Evolutionary conservation across 1,284 basidiomycete species (phyloP).

Genomic region (Irpex sp.): DNA sequence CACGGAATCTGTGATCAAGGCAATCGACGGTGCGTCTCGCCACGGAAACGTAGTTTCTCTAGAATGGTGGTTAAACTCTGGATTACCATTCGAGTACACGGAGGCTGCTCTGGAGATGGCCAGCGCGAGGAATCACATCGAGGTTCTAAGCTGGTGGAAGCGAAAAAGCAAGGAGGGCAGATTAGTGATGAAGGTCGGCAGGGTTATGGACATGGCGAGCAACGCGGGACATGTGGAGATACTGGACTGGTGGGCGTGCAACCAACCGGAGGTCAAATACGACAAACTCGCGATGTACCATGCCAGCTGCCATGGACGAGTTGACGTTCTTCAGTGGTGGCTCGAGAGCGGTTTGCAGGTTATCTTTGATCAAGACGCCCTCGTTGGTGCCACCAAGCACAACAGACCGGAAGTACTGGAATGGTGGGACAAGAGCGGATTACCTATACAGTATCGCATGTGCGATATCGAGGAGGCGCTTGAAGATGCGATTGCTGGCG

Average conservation of each 20-base stretch:
- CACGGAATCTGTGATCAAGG: conserved; percentile 61
- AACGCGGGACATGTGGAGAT: conserved; percentile 75
- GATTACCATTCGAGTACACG: conserved; percentile 72
- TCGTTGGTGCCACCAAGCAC: conserved; percentile 82
- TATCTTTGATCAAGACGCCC: conserved; percentile 81
- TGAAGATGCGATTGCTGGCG: conserved; percentile 84
- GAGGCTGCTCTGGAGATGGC: conserved; percentile 82
- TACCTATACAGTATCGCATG: conserved; percentile 84
- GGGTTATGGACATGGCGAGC: conserved; percentile 84
- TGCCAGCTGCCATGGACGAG: conserved; percentile 82
- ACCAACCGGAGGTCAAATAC: conserved; percentile 79
- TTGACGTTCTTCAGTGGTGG: conserved; percentile 89
- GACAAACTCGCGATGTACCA: conserved; percentile 80
- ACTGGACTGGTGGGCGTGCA: conserved; percentile 86
- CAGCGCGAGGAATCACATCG: conserved; percentile 76
- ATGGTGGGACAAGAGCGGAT: conserved; percentile 85
- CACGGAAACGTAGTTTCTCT: conserved; percentile 72
- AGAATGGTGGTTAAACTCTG: conserved; percentile 76
- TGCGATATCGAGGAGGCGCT: conserved; percentile 89
- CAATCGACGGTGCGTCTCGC: conserved; percentile 78
- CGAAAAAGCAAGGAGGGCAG: conserved; percentile 31
- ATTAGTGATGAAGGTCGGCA: conserved; percentile 80
- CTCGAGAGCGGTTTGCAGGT: conserved; percentile 77
- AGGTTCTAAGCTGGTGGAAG: conserved; percentile 86
- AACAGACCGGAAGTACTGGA: conserved; percentile 84